A percentile compares a stretch with the other conserved stretches of the same genome.
phyloP scores from a whole-genome alignment of 2,329 filamentous ascomycete species.

The Colletotrichum camelliae region DNA sequence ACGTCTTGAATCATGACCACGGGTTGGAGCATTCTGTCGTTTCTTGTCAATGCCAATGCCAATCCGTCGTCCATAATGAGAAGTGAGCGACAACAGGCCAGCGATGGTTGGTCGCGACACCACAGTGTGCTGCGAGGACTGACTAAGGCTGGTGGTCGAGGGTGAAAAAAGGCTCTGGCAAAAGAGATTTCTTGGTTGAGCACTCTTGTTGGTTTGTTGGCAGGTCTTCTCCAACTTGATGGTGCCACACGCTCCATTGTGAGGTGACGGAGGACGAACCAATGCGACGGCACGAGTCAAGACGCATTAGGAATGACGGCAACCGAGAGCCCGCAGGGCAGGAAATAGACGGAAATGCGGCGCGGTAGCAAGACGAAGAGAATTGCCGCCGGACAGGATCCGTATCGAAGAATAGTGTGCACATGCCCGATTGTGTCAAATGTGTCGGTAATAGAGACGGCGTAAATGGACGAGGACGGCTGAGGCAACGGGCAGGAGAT shows the following conservation, averaged over 20 bases:
- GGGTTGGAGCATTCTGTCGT: not conserved
- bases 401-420: not conserved
- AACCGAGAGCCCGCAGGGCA: not conserved
- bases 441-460: not conserved
- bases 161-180: not conserved
- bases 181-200: not conserved
- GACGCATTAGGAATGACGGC: constrained; percentile 6
- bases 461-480: not conserved
- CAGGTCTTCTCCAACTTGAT: not conserved
- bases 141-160: not conserved
- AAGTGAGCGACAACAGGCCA: not conserved
- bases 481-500: not conserved
- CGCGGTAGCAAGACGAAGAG: not conserved
- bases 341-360: not conserved
- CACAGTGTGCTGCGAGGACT: not conserved
- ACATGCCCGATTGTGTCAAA: not conserved
- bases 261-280: not conserved
- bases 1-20: constrained; percentile 3
- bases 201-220: not conserved
- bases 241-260: constrained; percentile 5
- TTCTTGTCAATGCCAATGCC: not conserved
- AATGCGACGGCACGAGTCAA: constrained; percentile 22
- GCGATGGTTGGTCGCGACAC: not conserved
- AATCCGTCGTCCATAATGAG: not conserved
- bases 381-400: not conserved